These are phyloP conservation scores for Zygosaccharomyces pseudobailii DNA, from an alignment of 1,139 yeast genomes.

Conservation along the genomic window DNA sequence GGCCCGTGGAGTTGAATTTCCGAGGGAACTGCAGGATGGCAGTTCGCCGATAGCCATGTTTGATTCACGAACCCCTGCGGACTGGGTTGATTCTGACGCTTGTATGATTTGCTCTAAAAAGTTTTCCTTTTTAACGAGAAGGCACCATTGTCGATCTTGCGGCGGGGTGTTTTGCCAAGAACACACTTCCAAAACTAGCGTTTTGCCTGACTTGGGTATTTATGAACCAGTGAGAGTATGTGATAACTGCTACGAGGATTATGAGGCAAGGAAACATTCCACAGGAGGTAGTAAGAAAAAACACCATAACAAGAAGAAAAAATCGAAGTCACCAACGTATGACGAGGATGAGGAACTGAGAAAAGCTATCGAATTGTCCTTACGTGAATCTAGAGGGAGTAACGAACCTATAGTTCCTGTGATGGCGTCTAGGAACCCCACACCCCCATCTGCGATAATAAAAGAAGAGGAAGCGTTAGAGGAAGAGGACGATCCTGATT, in stretches of 20 bases:
- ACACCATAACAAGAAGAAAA: conserved; percentile 19
- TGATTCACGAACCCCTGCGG: conserved; percentile 93
- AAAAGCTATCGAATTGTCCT: conserved; percentile 72
- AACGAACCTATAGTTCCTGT: conserved; percentile 27
- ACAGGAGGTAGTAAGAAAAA: conserved; percentile 28
- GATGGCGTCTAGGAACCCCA: conserved; percentile 10
- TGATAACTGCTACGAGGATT: conserved; percentile 73
- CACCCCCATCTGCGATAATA: conserved; percentile 6
- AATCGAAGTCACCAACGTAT: conserved; percentile 7
- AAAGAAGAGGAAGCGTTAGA: conserved; percentile 46
- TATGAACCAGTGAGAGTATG: conserved; percentile 89
- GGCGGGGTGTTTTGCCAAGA: conserved; percentile 91
- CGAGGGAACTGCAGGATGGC: conserved; percentile 42
- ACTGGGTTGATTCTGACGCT: conserved; percentile 93
- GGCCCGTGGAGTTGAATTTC: conserved; percentile 65
- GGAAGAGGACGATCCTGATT: conserved; percentile 80
- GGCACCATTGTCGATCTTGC: conserved; percentile 95
- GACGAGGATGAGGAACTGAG: conserved; percentile 71
- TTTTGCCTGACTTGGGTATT: conserved; percentile 82
- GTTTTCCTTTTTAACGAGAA: conserved; percentile 78
- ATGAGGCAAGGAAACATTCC: conserved; percentile 36
- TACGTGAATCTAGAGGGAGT: conserved; percentile 47
- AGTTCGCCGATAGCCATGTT: conserved; percentile 40
- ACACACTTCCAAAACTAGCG: conserved; percentile 66
- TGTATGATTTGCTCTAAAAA: conserved; percentile 90